Percentiles rank a stretch among this genome's conserved stretches.
Conservation (phyloP, 345 rosid species). For the Citrus australasica region DNA sequence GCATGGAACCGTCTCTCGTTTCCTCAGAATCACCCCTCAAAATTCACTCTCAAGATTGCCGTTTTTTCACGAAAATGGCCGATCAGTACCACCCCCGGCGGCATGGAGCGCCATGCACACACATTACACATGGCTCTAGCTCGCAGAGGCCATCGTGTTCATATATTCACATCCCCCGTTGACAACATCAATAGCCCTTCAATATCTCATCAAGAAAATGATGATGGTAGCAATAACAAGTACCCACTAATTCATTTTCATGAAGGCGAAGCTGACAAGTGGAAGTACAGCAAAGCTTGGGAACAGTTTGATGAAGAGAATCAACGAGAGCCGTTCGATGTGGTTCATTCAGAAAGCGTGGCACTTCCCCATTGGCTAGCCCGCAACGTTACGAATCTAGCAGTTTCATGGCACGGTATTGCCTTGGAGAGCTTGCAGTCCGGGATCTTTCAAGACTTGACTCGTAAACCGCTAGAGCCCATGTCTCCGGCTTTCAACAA, state of each 20-base stretch:
- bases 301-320: constrained; percentile 70
- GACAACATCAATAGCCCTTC: constrained; percentile 1
- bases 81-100: constrained; percentile 60
- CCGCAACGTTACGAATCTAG: constrained; percentile 54
- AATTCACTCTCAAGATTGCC: constrained; percentile 50
- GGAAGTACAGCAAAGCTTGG: constrained; percentile 84
- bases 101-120: constrained; percentile 97
- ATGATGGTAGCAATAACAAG: neutral
- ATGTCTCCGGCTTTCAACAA: constrained; percentile 46
- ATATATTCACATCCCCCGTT: constrained; percentile 80
- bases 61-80: constrained; percentile 98
- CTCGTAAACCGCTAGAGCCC: constrained; percentile 57
- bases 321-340: constrained; percentile 54
- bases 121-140: constrained; percentile 78
- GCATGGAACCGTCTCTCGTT: constrained; percentile 80
- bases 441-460: constrained; percentile 68
- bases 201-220: neutral
- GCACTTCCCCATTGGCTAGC: constrained; percentile 81
- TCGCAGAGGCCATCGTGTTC: constrained; percentile 73
- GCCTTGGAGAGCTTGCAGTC: constrained; percentile 87
- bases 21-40: constrained; percentile 19
- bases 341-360: constrained; percentile 87
- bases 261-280: constrained; percentile 69
- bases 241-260: constrained; percentile 57
- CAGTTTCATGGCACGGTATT: constrained; percentile 93